Percentiles rank a stretch among this genome's conserved stretches.
These are phyloP conservation scores for Malania oleifera DNA, from an alignment of 164 flowering plant genomes.

Conservation along the genomic window DNA sequence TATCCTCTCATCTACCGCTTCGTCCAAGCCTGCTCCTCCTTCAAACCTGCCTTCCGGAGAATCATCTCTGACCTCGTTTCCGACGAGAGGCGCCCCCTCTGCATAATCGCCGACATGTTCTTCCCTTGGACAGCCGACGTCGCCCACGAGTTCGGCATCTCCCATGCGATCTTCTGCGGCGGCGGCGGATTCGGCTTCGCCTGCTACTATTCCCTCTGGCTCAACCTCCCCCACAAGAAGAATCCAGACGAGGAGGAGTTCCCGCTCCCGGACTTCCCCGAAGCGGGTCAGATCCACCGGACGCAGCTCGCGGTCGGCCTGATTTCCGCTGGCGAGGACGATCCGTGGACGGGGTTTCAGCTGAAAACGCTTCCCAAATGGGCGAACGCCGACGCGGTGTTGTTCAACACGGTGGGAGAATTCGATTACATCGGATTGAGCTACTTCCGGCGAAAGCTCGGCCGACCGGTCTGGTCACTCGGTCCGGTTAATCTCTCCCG, in stretches of 20 bases:
- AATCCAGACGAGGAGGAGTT: slow-evolving; percentile 18
- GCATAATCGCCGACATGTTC: slow-evolving; percentile 21
- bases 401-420: slow-evolving; percentile 51
- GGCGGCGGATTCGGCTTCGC: slow-evolving; percentile 43
- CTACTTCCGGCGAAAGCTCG: slow-evolving; percentile 27
- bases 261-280: slow-evolving; percentile 37
- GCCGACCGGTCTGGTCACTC: slow-evolving; percentile 33
- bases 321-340: slow-evolving; percentile 25
- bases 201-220: slow-evolving; percentile 41
- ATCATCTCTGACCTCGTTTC: slow-evolving; percentile 16
- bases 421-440: slow-evolving; percentile 35
- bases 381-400: slow-evolving; percentile 26
- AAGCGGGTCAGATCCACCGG: slow-evolving; percentile 29
- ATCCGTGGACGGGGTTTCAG: slow-evolving; percentile 30
- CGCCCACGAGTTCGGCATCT: slow-evolving; percentile 31
- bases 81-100: slow-evolving; percentile 12
- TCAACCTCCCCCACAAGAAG: slow-evolving; percentile 24
- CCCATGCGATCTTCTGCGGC: slow-evolving; percentile 34
- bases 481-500: slow-evolving; percentile 29
- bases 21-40: slow-evolving; percentile 24
- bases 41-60: slow-evolving; percentile 23
- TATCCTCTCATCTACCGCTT: slow-evolving; percentile 24
- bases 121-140: slow-evolving; percentile 36
- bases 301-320: slow-evolving; percentile 29
- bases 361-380: slow-evolving; percentile 17